These are phyloP conservation scores for Usnea hakonensis DNA, from an alignment of 495 filamentous ascomycete genomes.

Conservation along the genomic window DNA sequence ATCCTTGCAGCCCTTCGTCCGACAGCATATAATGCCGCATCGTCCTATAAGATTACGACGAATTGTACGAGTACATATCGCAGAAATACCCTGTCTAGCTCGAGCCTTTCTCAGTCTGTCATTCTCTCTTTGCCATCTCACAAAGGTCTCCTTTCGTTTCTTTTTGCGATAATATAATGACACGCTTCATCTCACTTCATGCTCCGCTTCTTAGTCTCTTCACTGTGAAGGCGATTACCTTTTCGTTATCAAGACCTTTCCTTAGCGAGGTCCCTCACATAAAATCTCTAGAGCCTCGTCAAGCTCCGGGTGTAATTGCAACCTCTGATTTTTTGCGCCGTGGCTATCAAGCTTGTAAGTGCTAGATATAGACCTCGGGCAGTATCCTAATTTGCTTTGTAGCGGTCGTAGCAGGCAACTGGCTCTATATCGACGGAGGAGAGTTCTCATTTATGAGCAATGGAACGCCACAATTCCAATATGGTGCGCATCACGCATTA, in stretches of 20 bases:
- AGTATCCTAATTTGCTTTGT: neutral
- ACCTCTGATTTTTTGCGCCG: conserved; percentile 17
- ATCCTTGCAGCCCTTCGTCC: too few relatives aligned
- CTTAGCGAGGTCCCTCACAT: neutral
- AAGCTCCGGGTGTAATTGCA: conserved; percentile 12
- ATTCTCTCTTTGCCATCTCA: too few relatives aligned
- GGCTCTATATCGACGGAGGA: conserved; percentile 22
- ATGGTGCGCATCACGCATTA: neutral
- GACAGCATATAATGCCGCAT: too few relatives aligned
- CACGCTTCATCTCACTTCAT: neutral
- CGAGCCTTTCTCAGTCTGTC: neutral
- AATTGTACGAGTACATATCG: too few relatives aligned
- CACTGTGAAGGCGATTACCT: neutral
- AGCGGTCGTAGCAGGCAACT: conserved; percentile 16
- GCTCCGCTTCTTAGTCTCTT: neutral
- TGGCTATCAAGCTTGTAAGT: conserved; percentile 20
- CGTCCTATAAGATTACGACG: too few relatives aligned
- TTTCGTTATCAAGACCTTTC: neutral
- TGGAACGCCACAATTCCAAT: conserved; percentile 10
- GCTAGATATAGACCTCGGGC: neutral
- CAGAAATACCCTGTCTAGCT: neutral
- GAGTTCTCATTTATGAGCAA: conserved; percentile 14
- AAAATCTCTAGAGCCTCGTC: conserved; percentile 1
- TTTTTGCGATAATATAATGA: neutral
- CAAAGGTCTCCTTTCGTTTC: neutral